These are phyloP conservation scores for Globisporangium polare DNA, from an alignment of 352 stramenopile genomes.

Conservation along the genomic window DNA sequence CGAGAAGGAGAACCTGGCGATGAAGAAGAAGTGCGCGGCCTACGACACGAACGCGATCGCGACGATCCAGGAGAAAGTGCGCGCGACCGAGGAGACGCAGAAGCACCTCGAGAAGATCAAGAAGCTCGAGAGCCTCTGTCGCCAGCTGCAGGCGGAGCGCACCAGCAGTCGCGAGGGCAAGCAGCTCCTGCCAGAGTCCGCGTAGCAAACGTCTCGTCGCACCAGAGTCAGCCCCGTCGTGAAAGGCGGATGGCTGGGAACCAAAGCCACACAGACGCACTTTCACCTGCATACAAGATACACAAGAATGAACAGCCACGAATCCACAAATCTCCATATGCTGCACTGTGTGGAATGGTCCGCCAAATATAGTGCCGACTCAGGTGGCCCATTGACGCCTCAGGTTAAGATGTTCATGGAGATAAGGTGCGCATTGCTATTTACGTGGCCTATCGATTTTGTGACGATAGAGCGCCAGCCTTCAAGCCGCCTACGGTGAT, in stretches of 20 bases:
- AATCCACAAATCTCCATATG: neutral
- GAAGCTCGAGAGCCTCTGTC: constrained; percentile 80
- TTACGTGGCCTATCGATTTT: constrained; percentile 4
- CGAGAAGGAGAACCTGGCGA: constrained; percentile 78
- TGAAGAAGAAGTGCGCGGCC: constrained; percentile 78
- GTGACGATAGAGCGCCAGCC: neutral
- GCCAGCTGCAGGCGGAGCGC: constrained; percentile 76
- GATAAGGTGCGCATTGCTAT: constrained; percentile 5
- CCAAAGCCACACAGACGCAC: neutral
- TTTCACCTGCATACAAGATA: neutral
- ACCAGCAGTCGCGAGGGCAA: constrained; percentile 40
- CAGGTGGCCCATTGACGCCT: neutral
- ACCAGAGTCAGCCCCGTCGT: too few species aligned
- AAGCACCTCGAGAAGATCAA: constrained; percentile 80
- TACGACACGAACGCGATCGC: constrained; percentile 79
- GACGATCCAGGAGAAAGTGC: constrained; percentile 71
- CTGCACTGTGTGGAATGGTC: too few species aligned
- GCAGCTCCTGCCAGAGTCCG: constrained; percentile 10
- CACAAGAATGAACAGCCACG: neutral
- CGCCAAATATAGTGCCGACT: neutral
- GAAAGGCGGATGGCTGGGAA: too few species aligned
- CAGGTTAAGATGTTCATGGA: neutral
- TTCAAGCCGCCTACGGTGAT: neutral
- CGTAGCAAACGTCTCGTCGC: neutral
- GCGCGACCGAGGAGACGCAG: constrained; percentile 50